phyloP scores from a whole-genome alignment of 2,329 filamentous ascomycete species.

The Domatiomyces globalis region DNA sequence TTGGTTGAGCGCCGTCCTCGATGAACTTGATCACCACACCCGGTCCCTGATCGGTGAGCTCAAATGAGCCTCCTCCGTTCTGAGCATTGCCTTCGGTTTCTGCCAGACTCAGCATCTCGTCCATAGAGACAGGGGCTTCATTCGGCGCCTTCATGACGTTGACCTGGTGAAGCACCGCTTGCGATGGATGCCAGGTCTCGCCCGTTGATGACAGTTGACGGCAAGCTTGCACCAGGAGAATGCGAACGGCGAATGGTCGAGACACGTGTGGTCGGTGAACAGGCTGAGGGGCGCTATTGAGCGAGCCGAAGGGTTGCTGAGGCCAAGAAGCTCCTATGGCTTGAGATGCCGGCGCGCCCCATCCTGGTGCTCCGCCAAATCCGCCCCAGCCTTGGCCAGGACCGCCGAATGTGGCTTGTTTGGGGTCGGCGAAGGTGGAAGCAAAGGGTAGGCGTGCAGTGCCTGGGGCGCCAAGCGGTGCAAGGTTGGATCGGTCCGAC shows the following conservation, averaged over 20 bases:
- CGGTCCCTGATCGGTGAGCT: slow-evolving; percentile 38
- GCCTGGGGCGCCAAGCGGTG: slow-evolving; percentile 37
- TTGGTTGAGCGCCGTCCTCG: slow-evolving; percentile 34
- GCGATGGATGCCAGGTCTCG: slow-evolving; percentile 57
- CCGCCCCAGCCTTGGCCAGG: slow-evolving; percentile 13
- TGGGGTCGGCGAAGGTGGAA: slow-evolving; percentile 13
- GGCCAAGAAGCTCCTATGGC: slow-evolving; percentile 26
- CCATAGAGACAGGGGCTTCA: slow-evolving; percentile 42
- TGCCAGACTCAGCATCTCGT: slow-evolving; percentile 68
- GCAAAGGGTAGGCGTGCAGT: slow-evolving; percentile 33
- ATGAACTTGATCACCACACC: slow-evolving; percentile 36
- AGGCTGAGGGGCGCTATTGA: slow-evolving; percentile 24
- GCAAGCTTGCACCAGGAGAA: slow-evolving; percentile 66
- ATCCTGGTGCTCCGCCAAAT: slow-evolving; percentile 8
- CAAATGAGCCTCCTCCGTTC: slow-evolving; percentile 85
- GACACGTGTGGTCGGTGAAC: slow-evolving; percentile 40
- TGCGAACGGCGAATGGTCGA: slow-evolving; percentile 54
- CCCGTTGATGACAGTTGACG: slow-evolving; percentile 41
- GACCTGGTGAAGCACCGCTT: slow-evolving; percentile 49
- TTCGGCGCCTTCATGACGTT: slow-evolving; percentile 48
- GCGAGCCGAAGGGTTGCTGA: slow-evolving; percentile 31
- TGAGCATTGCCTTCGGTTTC: slow-evolving; percentile 76
- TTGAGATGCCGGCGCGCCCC: slow-evolving; percentile 2
- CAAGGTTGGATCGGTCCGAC: slow-evolving; percentile 22
- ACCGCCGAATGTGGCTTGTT: slow-evolving; percentile 14